phyloP scores from a whole-genome alignment of 2,329 filamentous ascomycete species.

The Penicillium sp. region DNA sequence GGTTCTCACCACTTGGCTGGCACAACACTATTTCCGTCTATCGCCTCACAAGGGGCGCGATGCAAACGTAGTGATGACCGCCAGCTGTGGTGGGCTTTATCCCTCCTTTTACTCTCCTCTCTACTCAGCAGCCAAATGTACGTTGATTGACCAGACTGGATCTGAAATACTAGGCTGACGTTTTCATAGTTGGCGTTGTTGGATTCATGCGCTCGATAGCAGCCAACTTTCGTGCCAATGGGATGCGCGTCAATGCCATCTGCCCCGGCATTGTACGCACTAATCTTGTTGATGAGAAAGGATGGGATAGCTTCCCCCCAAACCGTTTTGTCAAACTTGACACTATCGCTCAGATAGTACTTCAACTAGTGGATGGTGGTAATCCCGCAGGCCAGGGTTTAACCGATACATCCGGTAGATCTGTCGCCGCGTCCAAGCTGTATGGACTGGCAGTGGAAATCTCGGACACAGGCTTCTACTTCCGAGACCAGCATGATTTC shows the following conservation, averaged over 20 bases:
- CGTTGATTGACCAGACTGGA: not conserved
- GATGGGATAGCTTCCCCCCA: conserved; percentile 19
- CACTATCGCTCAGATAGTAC: conserved; percentile 11
- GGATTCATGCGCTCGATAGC: conserved; percentile 43
- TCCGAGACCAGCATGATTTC: conserved; percentile 16
- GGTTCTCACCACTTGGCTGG: conserved; percentile 43
- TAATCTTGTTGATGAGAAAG: conserved; percentile 14
- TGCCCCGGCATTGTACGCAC: conserved; percentile 30
- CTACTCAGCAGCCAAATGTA: conserved; percentile 42
- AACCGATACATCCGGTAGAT: conserved; percentile 8
- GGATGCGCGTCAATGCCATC: conserved; percentile 40
- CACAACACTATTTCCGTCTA: conserved; percentile 42
- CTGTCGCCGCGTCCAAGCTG: conserved; percentile 6
- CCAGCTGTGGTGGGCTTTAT: conserved; percentile 40
- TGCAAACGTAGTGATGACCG: conserved; percentile 37
- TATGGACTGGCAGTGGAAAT: conserved; percentile 17
- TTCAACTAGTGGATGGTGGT: conserved; percentile 13
- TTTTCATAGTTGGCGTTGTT: conserved; percentile 30
- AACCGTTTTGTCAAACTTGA: conserved; percentile 15
- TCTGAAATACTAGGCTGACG: not conserved
- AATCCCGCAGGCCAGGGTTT: conserved; percentile 12
- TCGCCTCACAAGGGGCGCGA: conserved; percentile 22
- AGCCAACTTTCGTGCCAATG: conserved; percentile 32
- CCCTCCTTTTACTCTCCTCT: conserved; percentile 36
- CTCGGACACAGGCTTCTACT: conserved; percentile 17